Conservation (phyloP, 2,329 filamentous ascomycete genomes). For the Epichloe coenophiala region DNA sequence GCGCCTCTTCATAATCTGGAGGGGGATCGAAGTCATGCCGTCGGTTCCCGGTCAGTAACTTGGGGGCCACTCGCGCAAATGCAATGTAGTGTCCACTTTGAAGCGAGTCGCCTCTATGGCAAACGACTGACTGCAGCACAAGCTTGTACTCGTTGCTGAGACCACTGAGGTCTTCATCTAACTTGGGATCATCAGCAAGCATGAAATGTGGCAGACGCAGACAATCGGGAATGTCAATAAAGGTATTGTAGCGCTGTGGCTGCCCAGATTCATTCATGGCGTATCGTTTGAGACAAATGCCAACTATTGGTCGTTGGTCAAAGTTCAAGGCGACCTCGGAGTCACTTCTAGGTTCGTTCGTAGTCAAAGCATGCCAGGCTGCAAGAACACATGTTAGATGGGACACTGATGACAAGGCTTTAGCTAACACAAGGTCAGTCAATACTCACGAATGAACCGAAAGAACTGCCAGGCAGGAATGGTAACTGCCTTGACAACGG, state of each 20-base stretch:
- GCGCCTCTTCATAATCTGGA: conserved; percentile 54
- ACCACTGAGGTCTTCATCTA: conserved; percentile 41
- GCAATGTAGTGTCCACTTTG: conserved; percentile 87
- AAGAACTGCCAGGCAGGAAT: conserved; percentile 99
- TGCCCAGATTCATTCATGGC: conserved; percentile 52
- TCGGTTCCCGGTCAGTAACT: conserved; percentile 46
- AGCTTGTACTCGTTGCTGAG: conserved; percentile 88
- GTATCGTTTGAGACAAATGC: conserved; percentile 88
- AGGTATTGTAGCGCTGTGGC: conserved; percentile 62
- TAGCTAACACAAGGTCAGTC: neutral
- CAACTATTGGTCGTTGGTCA: conserved; percentile 70
- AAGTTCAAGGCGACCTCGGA: conserved; percentile 83
- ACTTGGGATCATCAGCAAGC: conserved; percentile 55
- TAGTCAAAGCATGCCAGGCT: conserved; percentile 70
- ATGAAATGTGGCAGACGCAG: conserved; percentile 86
- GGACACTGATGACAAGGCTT: neutral
- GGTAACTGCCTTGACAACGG: conserved; percentile 63
- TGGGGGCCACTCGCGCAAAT: conserved; percentile 62
- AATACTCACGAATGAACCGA: conserved; percentile 65
- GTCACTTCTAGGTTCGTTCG: conserved; percentile 45
- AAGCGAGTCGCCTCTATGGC: conserved; percentile 74
- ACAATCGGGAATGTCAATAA: conserved; percentile 74
- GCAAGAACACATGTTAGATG: conserved; percentile 2
- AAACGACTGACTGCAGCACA: conserved; percentile 80
- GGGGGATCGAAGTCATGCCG: conserved; percentile 42